Conservation (phyloP, 768 basidiomycete species). For the Strobilomyces dryophilus region DNA sequence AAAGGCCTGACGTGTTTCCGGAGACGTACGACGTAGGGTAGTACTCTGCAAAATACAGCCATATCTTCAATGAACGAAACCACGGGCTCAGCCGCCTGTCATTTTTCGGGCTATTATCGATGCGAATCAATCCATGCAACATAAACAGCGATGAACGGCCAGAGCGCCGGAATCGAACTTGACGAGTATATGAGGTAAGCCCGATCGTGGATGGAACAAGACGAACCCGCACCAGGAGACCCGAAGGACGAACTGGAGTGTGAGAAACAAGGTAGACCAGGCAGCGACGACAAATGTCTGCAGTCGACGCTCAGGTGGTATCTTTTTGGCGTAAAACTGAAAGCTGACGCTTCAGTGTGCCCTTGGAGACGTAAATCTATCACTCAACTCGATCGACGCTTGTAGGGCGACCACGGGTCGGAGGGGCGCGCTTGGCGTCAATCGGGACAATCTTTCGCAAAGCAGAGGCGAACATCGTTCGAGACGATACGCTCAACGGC, state of each 20-base stretch:
- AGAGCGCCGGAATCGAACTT: constrained; percentile 85
- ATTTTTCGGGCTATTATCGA: constrained; percentile 73
- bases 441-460: constrained; percentile 60
- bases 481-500: constrained; percentile 36
- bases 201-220: neutral
- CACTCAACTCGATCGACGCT: constrained; percentile 69
- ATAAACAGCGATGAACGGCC: constrained; percentile 81
- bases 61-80: constrained; percentile 67
- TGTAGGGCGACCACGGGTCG: constrained; percentile 62
- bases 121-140: constrained; percentile 70
- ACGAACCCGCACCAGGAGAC: constrained; percentile 63
- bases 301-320: constrained; percentile 80
- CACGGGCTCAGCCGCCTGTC: constrained; percentile 70
- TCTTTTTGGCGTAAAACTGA: constrained; percentile 78
- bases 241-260: constrained; percentile 64
- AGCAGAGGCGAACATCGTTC: constrained; percentile 56
- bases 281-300: constrained; percentile 87
- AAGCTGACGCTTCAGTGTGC: constrained; percentile 2
- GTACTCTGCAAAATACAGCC: constrained; percentile 90
- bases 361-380: neutral
- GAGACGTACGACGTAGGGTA: constrained; percentile 81
- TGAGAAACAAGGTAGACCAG: constrained; percentile 81
- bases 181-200: neutral
- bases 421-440: constrained; percentile 50
- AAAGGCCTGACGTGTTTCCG: neutral